A percentile compares a stretch with the other conserved stretches of the same genome.
These are phyloP conservation scores for Sporisorium reilianum DNA, from an alignment of 1,284 basidiomycete species.

Conservation along the genomic window DNA sequence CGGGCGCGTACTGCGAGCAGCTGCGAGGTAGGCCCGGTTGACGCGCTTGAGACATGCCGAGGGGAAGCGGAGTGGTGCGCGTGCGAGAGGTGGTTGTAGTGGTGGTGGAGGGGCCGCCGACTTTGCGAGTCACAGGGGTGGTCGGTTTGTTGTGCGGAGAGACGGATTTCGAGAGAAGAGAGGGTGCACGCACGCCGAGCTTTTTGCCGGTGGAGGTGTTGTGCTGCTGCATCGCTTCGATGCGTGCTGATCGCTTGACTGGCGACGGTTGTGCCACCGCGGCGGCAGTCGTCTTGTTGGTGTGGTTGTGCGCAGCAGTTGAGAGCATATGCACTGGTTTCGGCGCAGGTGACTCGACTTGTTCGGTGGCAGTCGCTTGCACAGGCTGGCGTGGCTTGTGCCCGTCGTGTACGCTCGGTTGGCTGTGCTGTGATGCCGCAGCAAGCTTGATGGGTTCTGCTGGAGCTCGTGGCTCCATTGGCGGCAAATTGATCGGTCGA, in stretches of 20 bases:
- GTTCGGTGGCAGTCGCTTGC: background rate
- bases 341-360: background rate
- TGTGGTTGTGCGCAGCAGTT: background rate
- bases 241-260: slow-evolving; percentile 41
- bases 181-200: slow-evolving; percentile 36
- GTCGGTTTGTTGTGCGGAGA: slow-evolving; percentile 26
- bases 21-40: slow-evolving; percentile 39
- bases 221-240: slow-evolving; percentile 44
- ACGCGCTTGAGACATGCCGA: slow-evolving; percentile 41
- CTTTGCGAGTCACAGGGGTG: background rate
- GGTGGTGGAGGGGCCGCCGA: background rate
- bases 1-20: slow-evolving; percentile 25
- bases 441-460: background rate
- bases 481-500: slow-evolving; percentile 15
- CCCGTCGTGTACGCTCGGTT: background rate
- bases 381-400: background rate
- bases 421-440: slow-evolving; percentile 3
- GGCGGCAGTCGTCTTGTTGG: background rate
- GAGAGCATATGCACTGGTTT: background rate
- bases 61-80: slow-evolving; percentile 23
- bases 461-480: background rate
- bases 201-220: slow-evolving; percentile 27
- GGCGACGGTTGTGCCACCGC: slow-evolving; percentile 18
- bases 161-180: slow-evolving; percentile 22
- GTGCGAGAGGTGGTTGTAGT: background rate